phyloP scores from a whole-genome alignment of 1,284 basidiomycete species.

The Porodaedalea pini region DNA sequence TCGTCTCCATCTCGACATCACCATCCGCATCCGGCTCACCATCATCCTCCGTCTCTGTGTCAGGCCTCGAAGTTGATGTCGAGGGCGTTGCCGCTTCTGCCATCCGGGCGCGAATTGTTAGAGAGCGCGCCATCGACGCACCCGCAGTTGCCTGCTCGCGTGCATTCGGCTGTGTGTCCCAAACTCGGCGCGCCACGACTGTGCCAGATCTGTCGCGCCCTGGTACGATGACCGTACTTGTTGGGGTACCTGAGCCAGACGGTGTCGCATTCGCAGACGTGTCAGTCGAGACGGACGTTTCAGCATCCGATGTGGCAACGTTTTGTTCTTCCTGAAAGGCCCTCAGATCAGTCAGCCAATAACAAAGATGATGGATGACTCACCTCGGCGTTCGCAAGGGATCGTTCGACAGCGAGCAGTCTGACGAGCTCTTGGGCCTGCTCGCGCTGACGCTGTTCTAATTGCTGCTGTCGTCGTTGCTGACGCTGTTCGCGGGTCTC shows the following conservation, averaged over 20 bases:
- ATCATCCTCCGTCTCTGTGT: constrained; percentile 71
- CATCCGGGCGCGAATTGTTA: constrained; percentile 32
- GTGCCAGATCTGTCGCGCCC: constrained; percentile 71
- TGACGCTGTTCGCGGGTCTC: constrained; percentile 70
- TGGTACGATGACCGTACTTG: constrained; percentile 49
- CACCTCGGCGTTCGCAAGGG: constrained; percentile 7
- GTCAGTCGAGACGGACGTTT: constrained; percentile 50
- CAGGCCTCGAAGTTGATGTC: constrained; percentile 55
- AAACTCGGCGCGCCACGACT: constrained; percentile 60
- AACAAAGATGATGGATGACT: constrained; percentile 5
- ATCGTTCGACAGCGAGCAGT: constrained; percentile 49
- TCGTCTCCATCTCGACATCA: constrained; percentile 53
- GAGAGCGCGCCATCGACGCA: constrained; percentile 27
- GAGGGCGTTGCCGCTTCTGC: constrained; percentile 51
- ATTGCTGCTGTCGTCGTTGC: constrained; percentile 51
- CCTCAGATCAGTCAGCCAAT: background rate
- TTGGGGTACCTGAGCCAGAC: constrained; percentile 54
- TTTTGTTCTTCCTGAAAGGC: constrained; percentile 24
- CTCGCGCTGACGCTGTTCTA: constrained; percentile 53
- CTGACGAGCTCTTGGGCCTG: constrained; percentile 55
- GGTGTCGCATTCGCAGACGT: constrained; percentile 58
- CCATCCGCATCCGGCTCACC: constrained; percentile 20
- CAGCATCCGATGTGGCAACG: constrained; percentile 45
- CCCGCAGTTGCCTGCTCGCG: constrained; percentile 22
- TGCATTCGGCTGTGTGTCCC: constrained; percentile 38